Conservation (phyloP, 495 filamentous ascomycete species). For the Neurospora sp. region DNA sequence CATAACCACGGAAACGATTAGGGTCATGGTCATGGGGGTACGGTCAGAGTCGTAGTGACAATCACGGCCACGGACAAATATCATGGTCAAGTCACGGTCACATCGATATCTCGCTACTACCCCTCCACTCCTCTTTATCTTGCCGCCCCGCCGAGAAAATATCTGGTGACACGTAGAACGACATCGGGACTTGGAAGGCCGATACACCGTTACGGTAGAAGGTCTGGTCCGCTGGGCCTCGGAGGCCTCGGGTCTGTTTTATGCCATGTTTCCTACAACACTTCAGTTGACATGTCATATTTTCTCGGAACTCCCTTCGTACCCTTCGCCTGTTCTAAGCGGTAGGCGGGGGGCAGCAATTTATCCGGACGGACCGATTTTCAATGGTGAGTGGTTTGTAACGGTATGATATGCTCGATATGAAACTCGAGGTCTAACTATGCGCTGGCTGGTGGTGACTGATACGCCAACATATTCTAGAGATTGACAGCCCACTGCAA, state of each 20-base stretch:
- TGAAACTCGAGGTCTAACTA: neutral
- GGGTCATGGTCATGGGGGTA: too few relatives aligned
- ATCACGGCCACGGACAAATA: too few relatives aligned
- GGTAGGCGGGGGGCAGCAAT: neutral
- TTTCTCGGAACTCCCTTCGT: neutral
- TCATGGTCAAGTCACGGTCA: neutral
- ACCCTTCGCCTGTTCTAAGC: neutral
- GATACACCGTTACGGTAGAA: neutral
- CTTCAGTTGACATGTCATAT: neutral
- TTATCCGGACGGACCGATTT: neutral
- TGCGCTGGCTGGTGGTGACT: neutral
- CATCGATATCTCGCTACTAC: neutral
- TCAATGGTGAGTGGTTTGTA: neutral
- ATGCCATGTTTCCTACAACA: neutral
- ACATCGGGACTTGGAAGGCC: neutral
- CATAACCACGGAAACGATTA: too few relatives aligned
- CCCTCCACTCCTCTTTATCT: neutral
- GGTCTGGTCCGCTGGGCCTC: neutral
- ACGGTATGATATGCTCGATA: neutral
- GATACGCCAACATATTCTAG: neutral
- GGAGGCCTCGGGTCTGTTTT: neutral
- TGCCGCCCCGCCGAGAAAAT: neutral
- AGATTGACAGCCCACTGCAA: neutral
- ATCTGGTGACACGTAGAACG: neutral
- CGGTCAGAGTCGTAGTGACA: too few relatives aligned